Evolutionary conservation across 2,329 filamentous ascomycete species (phyloP), one percentile per base, ranked within the genome.

Genomic region (Trichoderma afroharzianum): DNA sequence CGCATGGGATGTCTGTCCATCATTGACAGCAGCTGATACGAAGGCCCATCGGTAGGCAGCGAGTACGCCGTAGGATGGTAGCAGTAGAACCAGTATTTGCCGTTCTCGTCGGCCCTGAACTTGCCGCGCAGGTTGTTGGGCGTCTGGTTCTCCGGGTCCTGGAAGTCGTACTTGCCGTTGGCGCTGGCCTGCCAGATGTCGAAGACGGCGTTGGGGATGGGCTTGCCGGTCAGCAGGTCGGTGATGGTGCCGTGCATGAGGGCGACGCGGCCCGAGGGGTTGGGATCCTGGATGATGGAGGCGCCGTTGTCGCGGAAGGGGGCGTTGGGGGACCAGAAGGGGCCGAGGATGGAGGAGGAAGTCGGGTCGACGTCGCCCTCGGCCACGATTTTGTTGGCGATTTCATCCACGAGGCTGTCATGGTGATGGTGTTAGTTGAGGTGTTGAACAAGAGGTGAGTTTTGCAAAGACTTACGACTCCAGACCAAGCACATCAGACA

Each of bases 181-280:
- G 90, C 85, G 75, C 88, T 91, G 64, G 92, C 91, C 79, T 94
- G 90, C 92, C 92, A 94, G 84, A 93, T 91, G 79, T 94, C 92
- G 77, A 94, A 89, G 74, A 92, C 89, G 75, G 91, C 91, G 77
- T 85, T 84, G 69, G 86, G 86, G 76, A 94, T 90, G 73, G 89
- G 89, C 82, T 88, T 87, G 78, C 89, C 88, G 72, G 90, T 92
- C 74, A 88, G 83, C 75, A 91, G 83, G 77, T 93, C 90, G 63
- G 81, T 86, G 78, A 94, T 87, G 61, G 86, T 83, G 75, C 92
- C 92, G 84, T 93, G 90, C 89, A 94, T 92, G 75, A 86, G 85
- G 67, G 87, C 87, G 67, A 89, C 82, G 73, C 88, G 84, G 62
- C 90, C 91, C 63, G 88, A 83, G 70, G 88, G 85, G 47, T 84